Evolutionary conservation across 805 yeast genomes (phyloP).

Genomic region (Candida xiaguanensis): DNA sequence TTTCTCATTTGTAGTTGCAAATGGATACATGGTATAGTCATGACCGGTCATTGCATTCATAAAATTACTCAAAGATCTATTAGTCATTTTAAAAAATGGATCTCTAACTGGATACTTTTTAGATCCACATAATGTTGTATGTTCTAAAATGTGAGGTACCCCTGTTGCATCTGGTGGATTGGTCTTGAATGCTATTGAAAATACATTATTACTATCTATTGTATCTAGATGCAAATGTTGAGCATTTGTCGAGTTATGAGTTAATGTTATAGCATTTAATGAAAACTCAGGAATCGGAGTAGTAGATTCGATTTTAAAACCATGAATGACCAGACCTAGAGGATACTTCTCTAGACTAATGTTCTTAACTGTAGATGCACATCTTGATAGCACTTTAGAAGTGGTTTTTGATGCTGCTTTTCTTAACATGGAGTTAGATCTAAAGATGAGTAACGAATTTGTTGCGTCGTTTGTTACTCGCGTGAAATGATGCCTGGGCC

Average conservation of each 20-base stretch:
- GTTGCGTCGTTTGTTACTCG: not conserved
- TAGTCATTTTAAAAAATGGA: conserved; percentile 96
- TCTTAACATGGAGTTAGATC: not conserved
- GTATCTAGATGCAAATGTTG: conserved; percentile 79
- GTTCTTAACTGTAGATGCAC: conserved; percentile 2
- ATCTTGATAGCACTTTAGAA: not conserved
- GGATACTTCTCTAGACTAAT: conserved; percentile 44
- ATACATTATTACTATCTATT: conserved; percentile 78
- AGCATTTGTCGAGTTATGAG: conserved; percentile 68
- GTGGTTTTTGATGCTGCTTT: not conserved
- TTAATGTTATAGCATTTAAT: conserved; percentile 69
- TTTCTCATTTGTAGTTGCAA: conserved; percentile 83
- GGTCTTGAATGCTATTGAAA: conserved; percentile 85
- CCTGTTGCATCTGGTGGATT: conserved; percentile 95
- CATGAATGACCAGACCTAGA: conserved; percentile 58
- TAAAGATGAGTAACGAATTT: not conserved
- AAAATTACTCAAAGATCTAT: conserved; percentile 88
- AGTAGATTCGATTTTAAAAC: conserved; percentile 63
- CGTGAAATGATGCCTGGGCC: conserved; percentile 3
- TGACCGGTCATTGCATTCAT: conserved; percentile 99
- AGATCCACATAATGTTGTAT: conserved; percentile 94
- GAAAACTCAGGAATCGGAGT: conserved; percentile 78
- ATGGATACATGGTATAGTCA: conserved; percentile 93
- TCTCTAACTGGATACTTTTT: conserved; percentile 89
- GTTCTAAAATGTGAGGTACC: conserved; percentile 93